Evolutionary conservation across 2,329 filamentous ascomycete species (phyloP), one percentile per base, ranked within the genome.

Genomic region (Arthrobotrys sinensis): DNA sequence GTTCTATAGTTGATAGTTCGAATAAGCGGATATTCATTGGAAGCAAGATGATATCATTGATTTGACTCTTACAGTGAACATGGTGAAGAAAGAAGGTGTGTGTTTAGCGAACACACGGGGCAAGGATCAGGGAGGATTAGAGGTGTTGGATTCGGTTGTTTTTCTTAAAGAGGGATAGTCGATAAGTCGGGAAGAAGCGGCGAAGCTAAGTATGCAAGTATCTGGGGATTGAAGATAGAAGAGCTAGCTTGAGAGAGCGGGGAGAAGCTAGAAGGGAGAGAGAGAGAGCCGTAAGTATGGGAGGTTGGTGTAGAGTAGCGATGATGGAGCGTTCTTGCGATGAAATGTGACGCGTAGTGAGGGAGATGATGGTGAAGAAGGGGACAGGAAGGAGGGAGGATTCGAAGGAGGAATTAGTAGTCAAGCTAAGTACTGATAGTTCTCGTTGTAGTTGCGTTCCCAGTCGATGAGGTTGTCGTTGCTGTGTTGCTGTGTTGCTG

Each of bases 401-500:
- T n/a, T n/a, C n/a, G 34, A 48, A 40, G 36, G 28, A 24, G 16
- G 32, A 6, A 28, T 21, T 5, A 16, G 12, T n/a, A 10, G 4
- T 6, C 24, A 34, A n/a, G 24, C 21, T 34, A 32, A 14, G 19
- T 62, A 43, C 36, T 24, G n/a, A n/a, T 45, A 62, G 24, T 28
- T 28, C 24, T 28, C 45, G 4, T 55, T 14, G 12, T 10, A 8
- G 28, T 10, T 19, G n/a, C 1, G 12, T 57, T n/a, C n/a, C 53
- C 40, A 16, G 53, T 43, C 21, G 60, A 46, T 64, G 60, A 64
- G 24, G 60, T n/a, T 63, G 57, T 63, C 4, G 34, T 19, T n/a
- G 19, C 24, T 64, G 43, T 36, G 60, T 64, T 48, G 60, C 34
- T 36, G 43, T 36, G 60, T 64, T 48, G 60, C 34, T 36, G 68